Conservation (phyloP, 2,329 filamentous ascomycete genomes). For the Epichloe baconii region DNA sequence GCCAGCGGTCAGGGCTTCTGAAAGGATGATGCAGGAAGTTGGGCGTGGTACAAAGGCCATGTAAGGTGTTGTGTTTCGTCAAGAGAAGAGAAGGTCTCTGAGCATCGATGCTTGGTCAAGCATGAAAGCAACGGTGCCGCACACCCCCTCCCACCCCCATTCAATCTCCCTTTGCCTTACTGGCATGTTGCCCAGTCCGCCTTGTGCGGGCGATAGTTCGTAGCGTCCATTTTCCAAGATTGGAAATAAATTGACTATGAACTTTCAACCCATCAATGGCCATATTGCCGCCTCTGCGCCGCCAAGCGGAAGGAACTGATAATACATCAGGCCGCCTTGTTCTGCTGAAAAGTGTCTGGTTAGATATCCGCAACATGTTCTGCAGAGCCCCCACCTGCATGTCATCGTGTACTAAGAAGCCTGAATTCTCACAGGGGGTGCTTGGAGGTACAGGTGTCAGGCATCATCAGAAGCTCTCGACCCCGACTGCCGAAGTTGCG, state of each 20-base stretch:
- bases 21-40: not conserved
- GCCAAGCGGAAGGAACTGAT: not conserved
- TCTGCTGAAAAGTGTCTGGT: no score
- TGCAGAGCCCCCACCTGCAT: no score
- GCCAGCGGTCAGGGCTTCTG: not conserved
- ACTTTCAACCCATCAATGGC: not conserved
- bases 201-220: not conserved
- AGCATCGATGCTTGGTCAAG: not conserved
- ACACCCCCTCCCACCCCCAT: not conserved
- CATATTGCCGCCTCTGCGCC: not conserved
- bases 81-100: not conserved
- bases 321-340: not conserved
- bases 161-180: not conserved
- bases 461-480: not conserved
- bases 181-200: not conserved
- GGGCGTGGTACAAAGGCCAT: not conserved
- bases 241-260: not conserved
- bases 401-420: not conserved
- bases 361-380: no score
- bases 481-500: constrained; percentile 2
- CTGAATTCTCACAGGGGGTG: not conserved
- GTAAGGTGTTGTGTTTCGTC: not conserved
- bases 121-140: not conserved
- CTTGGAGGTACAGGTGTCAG: not conserved
- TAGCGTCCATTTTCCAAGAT: not conserved